A percentile compares a stretch with the other conserved stretches of the same genome.
These are phyloP conservation scores for Aspergillus ochraceus DNA, from an alignment of 2,329 filamentous ascomycete species.

Conservation along the genomic window DNA sequence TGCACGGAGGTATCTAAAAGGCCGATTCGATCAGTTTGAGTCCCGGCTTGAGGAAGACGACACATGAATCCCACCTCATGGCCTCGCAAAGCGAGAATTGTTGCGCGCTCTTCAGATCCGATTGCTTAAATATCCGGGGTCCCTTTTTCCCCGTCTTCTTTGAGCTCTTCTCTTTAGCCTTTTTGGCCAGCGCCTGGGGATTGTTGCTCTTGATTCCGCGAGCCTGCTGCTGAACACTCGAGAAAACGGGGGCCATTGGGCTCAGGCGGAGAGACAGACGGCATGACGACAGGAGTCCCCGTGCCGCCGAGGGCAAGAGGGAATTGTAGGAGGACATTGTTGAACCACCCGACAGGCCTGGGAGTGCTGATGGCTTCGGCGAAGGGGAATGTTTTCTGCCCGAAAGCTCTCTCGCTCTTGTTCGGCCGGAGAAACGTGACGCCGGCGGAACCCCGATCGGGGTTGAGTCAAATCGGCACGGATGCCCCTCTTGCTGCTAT, in stretches of 20 bases:
- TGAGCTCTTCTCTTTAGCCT: constrained; percentile 58
- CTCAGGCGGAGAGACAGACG: constrained; percentile 28
- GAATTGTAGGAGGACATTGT: constrained; percentile 38
- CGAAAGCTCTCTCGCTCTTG: constrained; percentile 25
- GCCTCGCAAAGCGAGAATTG: constrained; percentile 87
- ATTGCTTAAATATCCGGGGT: constrained; percentile 64
- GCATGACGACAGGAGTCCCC: constrained; percentile 35
- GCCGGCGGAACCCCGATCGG: constrained; percentile 24
- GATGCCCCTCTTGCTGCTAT: constrained; percentile 25
- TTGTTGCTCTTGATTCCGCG: constrained; percentile 37
- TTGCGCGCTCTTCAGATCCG: constrained; percentile 63
- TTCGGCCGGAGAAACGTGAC: constrained; percentile 32
- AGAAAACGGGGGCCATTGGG: constrained; percentile 33
- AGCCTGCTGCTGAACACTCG: constrained; percentile 35
- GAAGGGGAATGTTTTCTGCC: constrained; percentile 36
- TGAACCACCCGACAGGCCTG: neutral
- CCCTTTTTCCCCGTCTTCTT: constrained; percentile 63
- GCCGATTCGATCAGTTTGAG: constrained; percentile 12
- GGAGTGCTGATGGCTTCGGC: constrained; percentile 6
- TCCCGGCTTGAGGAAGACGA: neutral
- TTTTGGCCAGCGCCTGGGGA: constrained; percentile 37
- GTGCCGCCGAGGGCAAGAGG: constrained; percentile 35
- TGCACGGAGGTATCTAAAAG: constrained; percentile 77
- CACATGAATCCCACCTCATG: constrained; percentile 63
- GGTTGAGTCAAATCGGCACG: constrained; percentile 13